Base-by-base conservation (phyloP, 2,329 filamentous ascomycete species). In the Leptodontidium sp. region DNA sequence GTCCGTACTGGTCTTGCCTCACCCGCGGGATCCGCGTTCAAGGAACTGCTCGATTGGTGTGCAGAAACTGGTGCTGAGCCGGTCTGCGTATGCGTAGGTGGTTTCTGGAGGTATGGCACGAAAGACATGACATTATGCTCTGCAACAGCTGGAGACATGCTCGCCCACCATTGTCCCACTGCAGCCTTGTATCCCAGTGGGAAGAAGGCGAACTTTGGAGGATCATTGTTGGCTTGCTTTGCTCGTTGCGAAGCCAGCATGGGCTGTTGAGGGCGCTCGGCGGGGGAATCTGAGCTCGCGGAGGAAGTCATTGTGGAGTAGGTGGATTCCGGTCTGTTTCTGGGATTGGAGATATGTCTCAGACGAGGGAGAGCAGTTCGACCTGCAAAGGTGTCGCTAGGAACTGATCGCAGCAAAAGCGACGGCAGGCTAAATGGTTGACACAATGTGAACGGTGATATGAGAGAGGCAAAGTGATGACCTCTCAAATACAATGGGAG, bases 111-210 rank as follows among this genome's bases (percentile, higher is more conserved):
- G 78, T 94, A 91, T 5, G 96, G 96, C 47, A 99, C 89, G 79
- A 91, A 92, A 68, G 90, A 91, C 73, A 99, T 88, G 38, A 99
- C 94, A 75, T 89, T 91, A 78, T 95, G 93, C 82, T 99, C 96
- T 14, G 95, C 94, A 32, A 90, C 86, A 21, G 91, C 90, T 2
- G 96, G 92, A 1, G 94, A 90, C n/a, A 96, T 83, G 71, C 89
- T 91, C 12, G 90, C 88, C 96, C 96, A 99, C 94, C 96, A 98
- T 85, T 98, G 95, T 74, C 87, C 91, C 71, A 93, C 93, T 17
- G 93, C 95, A 68, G 97, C 94, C 77, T 94, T 96, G 82, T 97
- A 97, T 61, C 94, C 91, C 26, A 98, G 82, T 1, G 96, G 94
- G 74, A 99, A 98, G 80, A 87, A 90, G 43, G 81, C 75, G 70